Evolutionary conservation across 2,329 filamentous ascomycete genomes (phyloP).

Genomic region (Penicillium digitatum): DNA sequence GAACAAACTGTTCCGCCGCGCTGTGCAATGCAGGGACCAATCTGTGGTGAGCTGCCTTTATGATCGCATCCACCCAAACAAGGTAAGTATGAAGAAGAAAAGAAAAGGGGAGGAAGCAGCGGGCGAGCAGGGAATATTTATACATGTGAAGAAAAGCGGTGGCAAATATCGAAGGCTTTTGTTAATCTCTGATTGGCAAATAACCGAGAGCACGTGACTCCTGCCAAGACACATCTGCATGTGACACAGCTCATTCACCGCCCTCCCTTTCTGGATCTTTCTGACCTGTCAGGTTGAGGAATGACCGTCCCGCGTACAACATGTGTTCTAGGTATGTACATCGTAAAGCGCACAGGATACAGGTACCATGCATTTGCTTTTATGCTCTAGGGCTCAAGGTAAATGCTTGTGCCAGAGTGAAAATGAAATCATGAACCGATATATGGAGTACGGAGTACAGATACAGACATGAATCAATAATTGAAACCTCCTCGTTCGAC

Average conservation of each 20-base stretch:
- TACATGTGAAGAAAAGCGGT: conserved; percentile 21
- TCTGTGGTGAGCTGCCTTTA: conserved; percentile 44
- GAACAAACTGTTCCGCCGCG: conserved; percentile 50
- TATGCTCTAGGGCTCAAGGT: neutral
- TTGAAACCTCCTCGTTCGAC: conserved; percentile 16
- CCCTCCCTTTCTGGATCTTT: neutral
- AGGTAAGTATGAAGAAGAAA: conserved; percentile 53
- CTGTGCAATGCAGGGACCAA: conserved; percentile 57
- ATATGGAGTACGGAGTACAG: too few species aligned
- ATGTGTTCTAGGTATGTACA: neutral
- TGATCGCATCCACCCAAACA: conserved; percentile 49
- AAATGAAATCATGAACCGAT: neutral
- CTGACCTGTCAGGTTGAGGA: neutral
- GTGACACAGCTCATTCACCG: neutral
- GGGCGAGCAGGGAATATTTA: conserved; percentile 28
- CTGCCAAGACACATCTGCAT: neutral
- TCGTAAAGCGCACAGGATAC: neutral
- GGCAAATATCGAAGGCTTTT: neutral
- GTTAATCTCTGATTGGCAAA: neutral
- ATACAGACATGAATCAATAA: conserved; percentile 14
- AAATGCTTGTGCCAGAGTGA: neutral
- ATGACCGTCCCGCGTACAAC: neutral
- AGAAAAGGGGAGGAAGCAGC: conserved; percentile 32
- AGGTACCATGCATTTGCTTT: conserved; percentile 4
- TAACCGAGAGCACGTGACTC: neutral